Evolutionary conservation across 495 filamentous ascomycete species (phyloP), one percentile per base, ranked within the genome.

Genomic region (Umbilicaria muhlenbergii): DNA sequence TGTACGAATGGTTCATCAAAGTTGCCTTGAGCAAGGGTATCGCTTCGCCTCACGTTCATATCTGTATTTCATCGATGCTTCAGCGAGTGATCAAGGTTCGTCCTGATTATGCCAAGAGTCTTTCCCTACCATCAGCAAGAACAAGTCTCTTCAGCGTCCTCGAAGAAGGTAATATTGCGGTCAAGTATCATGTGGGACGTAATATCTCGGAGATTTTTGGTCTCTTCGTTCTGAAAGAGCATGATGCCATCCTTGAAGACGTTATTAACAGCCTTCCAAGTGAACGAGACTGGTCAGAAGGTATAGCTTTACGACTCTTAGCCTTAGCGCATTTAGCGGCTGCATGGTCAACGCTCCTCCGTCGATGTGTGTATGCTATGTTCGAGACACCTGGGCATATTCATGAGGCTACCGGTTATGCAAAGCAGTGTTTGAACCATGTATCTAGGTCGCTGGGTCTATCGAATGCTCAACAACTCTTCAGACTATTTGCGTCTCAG

Each of bases 401-500:
- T 1, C 64, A 72, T 13, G 55, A 60, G 11, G 79, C 80, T 16
- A 59, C 71, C 36, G 62, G 60, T 32, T 81, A 95, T 62, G 86
- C 89, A 2, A 70, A 70, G 38, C 71, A 68, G 39, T 87, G 83
- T 53, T 60, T 93, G 36, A 49, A 47, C n/a, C 64, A 70, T 36
- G 73, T 95, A 18, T 73, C 86, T 5, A 63, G 57, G 35, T 63
- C 70, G 5, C 67, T 93, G 33, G 66, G 72, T 2, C 71, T 95
- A 32, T 54, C 64, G 32, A 67, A 73, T 34, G 66, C 83, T 1
- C 71, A 69, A 51, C 69, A 77, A 34, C 57, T 99, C 3, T 95
- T 96, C 57, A 70, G 67, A n/a, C 68, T 96, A 3, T 96, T 95
- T 54, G 77, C 83, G 14, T 78, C 87, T 17, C 92, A 99, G 57